Conservation (phyloP, 2,329 filamentous ascomycete genomes). For the Cordyceps sp. region DNA sequence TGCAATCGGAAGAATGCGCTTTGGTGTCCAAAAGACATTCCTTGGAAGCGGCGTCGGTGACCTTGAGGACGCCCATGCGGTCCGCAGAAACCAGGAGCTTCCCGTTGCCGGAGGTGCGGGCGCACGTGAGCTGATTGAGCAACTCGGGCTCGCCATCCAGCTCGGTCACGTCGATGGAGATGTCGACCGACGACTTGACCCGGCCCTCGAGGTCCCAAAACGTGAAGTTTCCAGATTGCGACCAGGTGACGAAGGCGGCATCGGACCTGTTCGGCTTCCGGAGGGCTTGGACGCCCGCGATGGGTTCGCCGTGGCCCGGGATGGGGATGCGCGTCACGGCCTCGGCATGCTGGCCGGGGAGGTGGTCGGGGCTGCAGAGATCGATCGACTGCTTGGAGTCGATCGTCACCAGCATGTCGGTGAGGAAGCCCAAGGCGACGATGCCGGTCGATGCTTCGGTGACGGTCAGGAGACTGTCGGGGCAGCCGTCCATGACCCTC, state of each 20-base stretch:
- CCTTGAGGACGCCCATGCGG: conserved; percentile 63
- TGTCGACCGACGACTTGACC: conserved; percentile 44
- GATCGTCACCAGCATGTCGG: conserved; percentile 53
- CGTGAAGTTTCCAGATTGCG: conserved; percentile 59
- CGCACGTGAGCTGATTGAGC: conserved; percentile 42
- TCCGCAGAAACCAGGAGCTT: conserved; percentile 68
- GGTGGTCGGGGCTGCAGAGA: conserved; percentile 35
- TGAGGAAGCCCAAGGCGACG: conserved; percentile 52
- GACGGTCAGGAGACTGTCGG: conserved; percentile 20
- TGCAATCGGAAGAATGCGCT: conserved; percentile 74
- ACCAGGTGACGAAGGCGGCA: conserved; percentile 80
- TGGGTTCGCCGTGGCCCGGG: conserved; percentile 44
- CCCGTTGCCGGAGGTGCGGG: conserved; percentile 42
- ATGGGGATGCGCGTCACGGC: conserved; percentile 34
- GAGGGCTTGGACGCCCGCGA: conserved; percentile 59
- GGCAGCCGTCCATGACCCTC: conserved; percentile 25
- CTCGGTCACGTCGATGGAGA: conserved; percentile 50
- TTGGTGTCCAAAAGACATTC: conserved; percentile 55
- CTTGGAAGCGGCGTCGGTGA: conserved; percentile 47
- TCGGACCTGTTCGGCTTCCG: conserved; percentile 38
- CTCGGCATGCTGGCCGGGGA: conserved; percentile 20
- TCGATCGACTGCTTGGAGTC: conserved; percentile 63
- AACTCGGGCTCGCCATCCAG: conserved; percentile 32
- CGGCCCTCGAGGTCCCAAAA: conserved; percentile 69
- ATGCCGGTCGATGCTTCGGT: conserved; percentile 27